Base-by-base conservation (phyloP, 306 rosid genomes). In the Hippophae tibetana region DNA sequence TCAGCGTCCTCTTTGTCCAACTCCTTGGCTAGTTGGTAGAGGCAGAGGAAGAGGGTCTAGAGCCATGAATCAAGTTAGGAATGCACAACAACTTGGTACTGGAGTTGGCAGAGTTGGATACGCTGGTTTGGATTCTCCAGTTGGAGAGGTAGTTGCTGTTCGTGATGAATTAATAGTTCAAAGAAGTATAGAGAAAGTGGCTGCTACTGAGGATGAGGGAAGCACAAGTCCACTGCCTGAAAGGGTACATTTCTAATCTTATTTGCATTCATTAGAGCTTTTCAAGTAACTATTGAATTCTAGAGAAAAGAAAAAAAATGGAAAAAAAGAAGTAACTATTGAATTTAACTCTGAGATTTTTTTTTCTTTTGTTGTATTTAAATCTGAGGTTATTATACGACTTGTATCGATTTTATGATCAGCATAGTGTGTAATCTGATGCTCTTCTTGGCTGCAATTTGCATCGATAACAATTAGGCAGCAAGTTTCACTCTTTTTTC, bases 41-140 rank as follows among this genome's bases (percentile, higher is more conserved):
- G 77, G 77, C 38, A 56, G 77, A 50, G 72, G 77, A 43, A 73
- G 77, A 62, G 77, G 69, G 46, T 47, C 75, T 44, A 66, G 76
- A 66, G 73, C 76, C 8, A 67, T 58, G 80, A 63, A 76, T 69
- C 80, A 76, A 62, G 72, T 56, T 38, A 75, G 62, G 47, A 76
- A 70, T 58, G 6, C 73, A 53, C 71, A 66, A 70, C 56, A 26
- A 7, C 31, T 56, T 62, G 77, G 69, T 18, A 69, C 56, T 54
- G 73, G 69, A 49, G 49, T 66, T 56, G 68, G 69, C 14, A 69
- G 72, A 13, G 72, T 50, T 27, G 76, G 80, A 25, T 54, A 54
- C 6, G 25, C 66, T 9, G 76, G 69, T 49, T 65, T 71, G 43
- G 62, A 66, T 38, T 57, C 57, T 38, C 73, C 64, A 13, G 68